Evolutionary conservation across 2,329 filamentous ascomycete genomes (phyloP).

Genomic region (Paracoccidioides lutzii): DNA sequence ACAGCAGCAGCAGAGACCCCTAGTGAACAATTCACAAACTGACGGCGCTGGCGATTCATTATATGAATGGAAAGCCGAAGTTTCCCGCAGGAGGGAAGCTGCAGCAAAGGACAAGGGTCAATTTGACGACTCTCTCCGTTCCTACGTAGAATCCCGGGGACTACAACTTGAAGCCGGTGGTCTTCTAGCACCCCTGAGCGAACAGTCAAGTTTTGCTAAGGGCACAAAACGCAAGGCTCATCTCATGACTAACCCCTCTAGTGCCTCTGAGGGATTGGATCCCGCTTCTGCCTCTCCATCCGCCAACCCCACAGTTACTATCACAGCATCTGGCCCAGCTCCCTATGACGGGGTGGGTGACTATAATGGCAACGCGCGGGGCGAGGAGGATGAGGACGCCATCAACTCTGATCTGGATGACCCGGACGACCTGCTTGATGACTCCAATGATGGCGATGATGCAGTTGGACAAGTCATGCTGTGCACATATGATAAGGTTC

Average conservation of each 20-base stretch:
- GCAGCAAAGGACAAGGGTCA: constrained; percentile 23
- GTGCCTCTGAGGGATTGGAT: constrained; percentile 5
- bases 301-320: constrained; percentile 4
- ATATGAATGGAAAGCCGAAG: constrained; percentile 40
- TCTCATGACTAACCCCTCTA: constrained; percentile 3
- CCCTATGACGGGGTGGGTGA: constrained; percentile 47
- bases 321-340: constrained; percentile 14
- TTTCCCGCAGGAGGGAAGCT: constrained; percentile 30
- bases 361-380: constrained; percentile 34
- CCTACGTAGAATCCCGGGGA: constrained; percentile 31
- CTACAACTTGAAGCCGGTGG: constrained; percentile 34
- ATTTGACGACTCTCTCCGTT: constrained; percentile 29
- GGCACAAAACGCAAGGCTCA: constrained; percentile 26
- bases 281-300: constrained; percentile 6
- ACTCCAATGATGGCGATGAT: constrained; percentile 80
- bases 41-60: constrained; percentile 58
- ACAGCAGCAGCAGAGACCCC: constrained; percentile 27
- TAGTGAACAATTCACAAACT: constrained; percentile 48
- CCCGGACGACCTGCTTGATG: constrained; percentile 69
- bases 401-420: constrained; percentile 99
- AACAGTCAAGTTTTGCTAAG: constrained; percentile 23
- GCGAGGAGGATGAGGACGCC: constrained; percentile 72
- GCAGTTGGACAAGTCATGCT: constrained; percentile 83
- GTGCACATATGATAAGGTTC: constrained; percentile 98
- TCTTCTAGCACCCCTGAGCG: constrained; percentile 31